A percentile compares a stretch with the other conserved stretches of the same genome.
These are phyloP conservation scores for Murraya koenigii DNA, from an alignment of 345 rosid species.

Conservation along the genomic window DNA sequence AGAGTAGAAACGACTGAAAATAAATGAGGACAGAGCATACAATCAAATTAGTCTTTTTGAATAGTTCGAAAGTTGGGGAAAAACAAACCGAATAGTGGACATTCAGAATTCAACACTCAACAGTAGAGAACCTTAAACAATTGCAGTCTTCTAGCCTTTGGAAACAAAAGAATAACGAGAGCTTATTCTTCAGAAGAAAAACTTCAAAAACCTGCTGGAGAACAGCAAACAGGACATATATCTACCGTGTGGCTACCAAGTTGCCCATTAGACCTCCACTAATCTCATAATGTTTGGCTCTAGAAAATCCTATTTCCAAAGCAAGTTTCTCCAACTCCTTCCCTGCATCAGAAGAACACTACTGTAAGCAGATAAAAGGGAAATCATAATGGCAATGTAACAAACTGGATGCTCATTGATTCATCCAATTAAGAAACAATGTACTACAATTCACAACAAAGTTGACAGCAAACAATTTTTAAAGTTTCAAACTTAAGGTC, in stretches of 20 bases:
- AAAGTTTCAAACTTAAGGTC: background rate
- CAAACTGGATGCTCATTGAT: background rate
- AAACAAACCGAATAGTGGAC: background rate
- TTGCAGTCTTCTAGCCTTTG: background rate
- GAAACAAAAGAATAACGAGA: background rate
- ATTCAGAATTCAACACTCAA: background rate
- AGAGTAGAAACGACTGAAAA: background rate
- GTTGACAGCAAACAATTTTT: background rate
- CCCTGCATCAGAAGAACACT: slow-evolving; percentile 34
- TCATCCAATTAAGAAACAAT: background rate
- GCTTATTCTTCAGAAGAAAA: background rate
- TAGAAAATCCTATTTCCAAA: slow-evolving; percentile 67
- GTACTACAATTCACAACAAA: background rate
- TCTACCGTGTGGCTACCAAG: slow-evolving; percentile 60
- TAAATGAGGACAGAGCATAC: background rate
- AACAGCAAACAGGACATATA: slow-evolving; percentile 1
- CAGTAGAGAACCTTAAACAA: background rate
- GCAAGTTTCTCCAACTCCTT: slow-evolving; percentile 80
- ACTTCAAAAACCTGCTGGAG: background rate
- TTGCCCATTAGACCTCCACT: slow-evolving; percentile 85
- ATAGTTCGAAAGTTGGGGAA: background rate
- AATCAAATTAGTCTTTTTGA: background rate
- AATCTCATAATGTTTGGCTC: slow-evolving; percentile 61
- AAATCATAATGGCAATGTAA: background rate
- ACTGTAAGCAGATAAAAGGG: background rate